These are phyloP conservation scores for Crithidia acanthocephali DNA, from an alignment of 208 protist species.

Conservation along the genomic window DNA sequence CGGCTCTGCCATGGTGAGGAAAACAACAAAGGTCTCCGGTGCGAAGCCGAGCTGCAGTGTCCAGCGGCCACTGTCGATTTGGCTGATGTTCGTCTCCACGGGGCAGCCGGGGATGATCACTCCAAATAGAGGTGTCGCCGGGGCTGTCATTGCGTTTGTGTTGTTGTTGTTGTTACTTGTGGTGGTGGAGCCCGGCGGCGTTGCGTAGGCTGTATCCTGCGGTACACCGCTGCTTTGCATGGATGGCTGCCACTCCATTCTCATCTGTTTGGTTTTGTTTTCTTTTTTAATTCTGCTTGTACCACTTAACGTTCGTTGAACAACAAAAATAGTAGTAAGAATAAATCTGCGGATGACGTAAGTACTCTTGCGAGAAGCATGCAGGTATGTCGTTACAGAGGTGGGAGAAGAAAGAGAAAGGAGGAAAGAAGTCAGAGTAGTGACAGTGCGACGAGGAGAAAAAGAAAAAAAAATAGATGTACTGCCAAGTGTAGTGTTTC, in stretches of 20 bases:
- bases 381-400: too few relatives aligned
- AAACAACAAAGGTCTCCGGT: conserved; percentile 65
- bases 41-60: conserved; percentile 46
- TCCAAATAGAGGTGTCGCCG: conserved; percentile 39
- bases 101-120: conserved; percentile 73
- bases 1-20: conserved; percentile 60
- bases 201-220: conserved; percentile 3
- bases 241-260: conserved; percentile 26
- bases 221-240: not conserved
- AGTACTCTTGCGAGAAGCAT: too few relatives aligned
- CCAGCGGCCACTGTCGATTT: conserved; percentile 59
- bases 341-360: too few relatives aligned
- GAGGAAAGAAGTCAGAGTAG: too few relatives aligned
- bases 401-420: too few relatives aligned
- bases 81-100: conserved; percentile 45
- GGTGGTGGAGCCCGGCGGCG: conserved; percentile 8
- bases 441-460: too few relatives aligned
- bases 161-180: too few relatives aligned
- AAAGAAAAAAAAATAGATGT: too few relatives aligned
- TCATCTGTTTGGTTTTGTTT: not conserved
- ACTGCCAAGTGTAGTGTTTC: too few relatives aligned
- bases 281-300: too few relatives aligned
- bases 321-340: too few relatives aligned
- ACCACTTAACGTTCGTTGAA: too few relatives aligned
- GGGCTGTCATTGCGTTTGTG: not conserved